phyloP scores from a whole-genome alignment of 1,284 basidiomycete species.

The Fomes fomentarius region DNA sequence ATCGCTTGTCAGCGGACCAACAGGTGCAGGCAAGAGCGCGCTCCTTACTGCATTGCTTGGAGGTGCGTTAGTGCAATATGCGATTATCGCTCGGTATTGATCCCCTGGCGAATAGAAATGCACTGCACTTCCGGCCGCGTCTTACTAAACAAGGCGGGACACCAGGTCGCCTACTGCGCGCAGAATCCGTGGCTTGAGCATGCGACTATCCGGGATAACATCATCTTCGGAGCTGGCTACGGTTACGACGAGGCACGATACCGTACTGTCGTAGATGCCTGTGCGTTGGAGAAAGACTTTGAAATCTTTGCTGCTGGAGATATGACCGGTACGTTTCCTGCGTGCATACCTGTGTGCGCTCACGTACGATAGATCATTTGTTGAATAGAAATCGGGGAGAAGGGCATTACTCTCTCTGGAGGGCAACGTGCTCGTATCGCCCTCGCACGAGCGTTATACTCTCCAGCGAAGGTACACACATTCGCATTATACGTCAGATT shows the following conservation, averaged over 20 bases:
- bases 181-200: constrained; percentile 75
- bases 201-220: constrained; percentile 81
- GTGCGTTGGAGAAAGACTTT: constrained; percentile 77
- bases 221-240: constrained; percentile 73
- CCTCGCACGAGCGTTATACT: constrained; percentile 69
- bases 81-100: background rate
- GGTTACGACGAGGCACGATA: constrained; percentile 76
- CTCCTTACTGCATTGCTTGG: constrained; percentile 67
- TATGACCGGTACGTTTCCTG: constrained; percentile 57
- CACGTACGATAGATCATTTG: background rate
- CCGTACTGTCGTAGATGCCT: constrained; percentile 75
- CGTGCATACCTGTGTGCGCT: background rate
- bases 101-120: constrained; percentile 55
- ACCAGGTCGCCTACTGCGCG: constrained; percentile 68
- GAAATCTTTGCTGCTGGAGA: constrained; percentile 82
- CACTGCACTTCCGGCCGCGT: constrained; percentile 63
- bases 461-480: constrained; percentile 53
- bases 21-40: constrained; percentile 81
- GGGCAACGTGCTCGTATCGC: constrained; percentile 83
- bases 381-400: constrained; percentile 69
- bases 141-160: constrained; percentile 62
- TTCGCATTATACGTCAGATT: background rate
- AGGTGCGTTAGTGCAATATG: constrained; percentile 42
- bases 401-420: constrained; percentile 79
- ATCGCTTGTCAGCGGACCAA: constrained; percentile 72